These are phyloP conservation scores for Trebouxia sp. DNA, from an alignment of 139 green algal genomes.

Conservation along the genomic window DNA sequence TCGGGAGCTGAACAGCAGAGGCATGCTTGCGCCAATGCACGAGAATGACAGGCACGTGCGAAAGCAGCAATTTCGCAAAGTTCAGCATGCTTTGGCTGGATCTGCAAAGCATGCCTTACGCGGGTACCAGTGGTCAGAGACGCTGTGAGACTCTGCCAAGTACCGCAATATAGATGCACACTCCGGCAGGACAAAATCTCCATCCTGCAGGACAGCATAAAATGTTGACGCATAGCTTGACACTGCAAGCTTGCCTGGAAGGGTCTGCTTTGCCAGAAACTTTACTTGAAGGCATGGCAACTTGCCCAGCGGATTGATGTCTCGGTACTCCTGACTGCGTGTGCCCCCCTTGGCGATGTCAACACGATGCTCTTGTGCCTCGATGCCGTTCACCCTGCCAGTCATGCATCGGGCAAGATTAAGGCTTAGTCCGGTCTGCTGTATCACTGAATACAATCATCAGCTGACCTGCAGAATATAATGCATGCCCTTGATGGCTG, in stretches of 20 bases:
- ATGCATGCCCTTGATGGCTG: constrained; percentile 13
- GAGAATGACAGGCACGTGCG: too few relatives aligned
- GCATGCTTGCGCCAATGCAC: too few relatives aligned
- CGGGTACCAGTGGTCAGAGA: constrained; percentile 9
- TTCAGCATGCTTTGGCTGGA: too few relatives aligned
- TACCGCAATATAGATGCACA: constrained; percentile 10
- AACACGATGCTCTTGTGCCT: background rate
- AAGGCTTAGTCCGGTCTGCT: too few relatives aligned
- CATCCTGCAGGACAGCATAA: too few relatives aligned
- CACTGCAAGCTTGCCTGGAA: too few relatives aligned
- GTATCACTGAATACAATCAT: too few relatives aligned
- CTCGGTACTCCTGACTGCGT: background rate
- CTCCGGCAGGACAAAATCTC: background rate
- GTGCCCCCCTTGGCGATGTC: constrained; percentile 16
- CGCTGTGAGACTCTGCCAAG: background rate
- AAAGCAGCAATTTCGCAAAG: background rate
- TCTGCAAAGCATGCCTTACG: constrained; percentile 1
- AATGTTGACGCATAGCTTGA: too few relatives aligned
- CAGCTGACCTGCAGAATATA: constrained; percentile 17
- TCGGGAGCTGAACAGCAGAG: too few relatives aligned
- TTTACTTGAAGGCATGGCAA: background rate
- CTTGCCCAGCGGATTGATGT: background rate
- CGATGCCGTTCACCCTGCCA: background rate
- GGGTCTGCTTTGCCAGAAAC: too few relatives aligned
- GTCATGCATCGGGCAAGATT: too few relatives aligned